These are phyloP conservation scores for Saturnispora zaruensis DNA, from an alignment of 805 yeast genomes.

Conservation along the genomic window DNA sequence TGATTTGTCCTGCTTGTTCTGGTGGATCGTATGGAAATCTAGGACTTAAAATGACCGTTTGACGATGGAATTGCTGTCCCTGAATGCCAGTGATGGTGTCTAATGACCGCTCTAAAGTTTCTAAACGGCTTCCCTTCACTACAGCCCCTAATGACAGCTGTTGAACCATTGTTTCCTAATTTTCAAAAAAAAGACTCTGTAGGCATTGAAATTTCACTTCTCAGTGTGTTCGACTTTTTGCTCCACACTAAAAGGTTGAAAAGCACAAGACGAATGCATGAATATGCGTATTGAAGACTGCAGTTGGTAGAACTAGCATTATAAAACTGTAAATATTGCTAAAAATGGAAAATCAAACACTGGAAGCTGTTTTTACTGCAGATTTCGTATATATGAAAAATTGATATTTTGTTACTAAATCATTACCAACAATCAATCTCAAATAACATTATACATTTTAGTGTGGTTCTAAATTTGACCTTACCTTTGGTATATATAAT, in stretches of 20 bases:
- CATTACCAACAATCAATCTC: too few relatives aligned
- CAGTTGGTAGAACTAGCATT: too few relatives aligned
- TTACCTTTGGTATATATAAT: too few relatives aligned
- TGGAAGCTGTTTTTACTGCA: too few relatives aligned
- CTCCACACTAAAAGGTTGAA: neutral
- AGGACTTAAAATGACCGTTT: constrained; percentile 43
- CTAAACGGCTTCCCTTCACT: constrained; percentile 34
- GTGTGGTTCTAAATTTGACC: too few relatives aligned
- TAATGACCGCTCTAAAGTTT: constrained; percentile 38
- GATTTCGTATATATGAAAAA: too few relatives aligned
- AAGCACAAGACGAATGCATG: too few relatives aligned
- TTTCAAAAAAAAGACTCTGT: neutral
- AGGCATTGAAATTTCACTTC: neutral
- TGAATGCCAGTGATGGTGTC: constrained; percentile 44
- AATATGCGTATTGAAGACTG: too few relatives aligned
- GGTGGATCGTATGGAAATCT: constrained; percentile 45
- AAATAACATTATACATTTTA: too few relatives aligned
- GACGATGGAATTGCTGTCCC: constrained; percentile 39
- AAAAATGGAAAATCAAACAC: too few relatives aligned
- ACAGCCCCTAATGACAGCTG: constrained; percentile 42
- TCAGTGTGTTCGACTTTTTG: neutral
- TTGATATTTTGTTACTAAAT: too few relatives aligned
- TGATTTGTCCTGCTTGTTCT: constrained; percentile 45
- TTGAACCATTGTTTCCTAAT: constrained; percentile 37
- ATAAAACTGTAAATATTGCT: too few relatives aligned